A percentile compares a stretch with the other conserved stretches of the same genome.
These are phyloP conservation scores for Rusavskia elegans DNA, from an alignment of 495 filamentous ascomycete species.

Conservation along the genomic window DNA sequence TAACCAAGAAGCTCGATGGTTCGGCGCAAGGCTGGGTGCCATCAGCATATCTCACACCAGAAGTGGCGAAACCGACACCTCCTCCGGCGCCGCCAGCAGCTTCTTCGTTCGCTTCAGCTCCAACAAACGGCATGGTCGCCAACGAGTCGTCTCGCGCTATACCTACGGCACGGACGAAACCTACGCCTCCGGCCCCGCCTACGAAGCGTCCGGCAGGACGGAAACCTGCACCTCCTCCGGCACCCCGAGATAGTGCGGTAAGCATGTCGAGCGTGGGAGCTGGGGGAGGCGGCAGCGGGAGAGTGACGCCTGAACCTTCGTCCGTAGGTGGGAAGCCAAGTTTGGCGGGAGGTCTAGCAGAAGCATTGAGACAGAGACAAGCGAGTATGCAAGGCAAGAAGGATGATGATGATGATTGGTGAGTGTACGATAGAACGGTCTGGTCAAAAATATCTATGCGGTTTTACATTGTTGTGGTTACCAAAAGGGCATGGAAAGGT, in stretches of 20 bases:
- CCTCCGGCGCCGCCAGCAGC: slow-evolving; percentile 43
- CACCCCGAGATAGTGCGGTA: slow-evolving; percentile 54
- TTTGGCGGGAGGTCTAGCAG: slow-evolving; percentile 70
- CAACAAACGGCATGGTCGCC: slow-evolving; percentile 26
- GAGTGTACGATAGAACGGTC: neutral
- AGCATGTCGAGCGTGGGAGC: slow-evolving; percentile 57
- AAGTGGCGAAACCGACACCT: slow-evolving; percentile 33
- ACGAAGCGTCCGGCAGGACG: slow-evolving; percentile 70
- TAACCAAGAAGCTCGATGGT: slow-evolving; percentile 52
- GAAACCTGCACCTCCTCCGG: slow-evolving; percentile 46
- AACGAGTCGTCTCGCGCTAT: slow-evolving; percentile 11
- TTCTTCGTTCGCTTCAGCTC: slow-evolving; percentile 32
- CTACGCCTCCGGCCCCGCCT: slow-evolving; percentile 66
- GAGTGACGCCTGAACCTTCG: slow-evolving; percentile 48
- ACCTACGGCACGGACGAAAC: slow-evolving; percentile 46
- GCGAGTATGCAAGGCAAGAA: slow-evolving; percentile 50
- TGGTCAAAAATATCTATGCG: too few relatives aligned
- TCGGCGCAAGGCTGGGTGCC: slow-evolving; percentile 78
- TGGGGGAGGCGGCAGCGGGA: slow-evolving; percentile 37
- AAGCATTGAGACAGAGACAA: slow-evolving; percentile 62
- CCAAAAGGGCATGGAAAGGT: too few relatives aligned
- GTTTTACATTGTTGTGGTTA: too few relatives aligned
- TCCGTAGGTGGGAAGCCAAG: slow-evolving; percentile 34
- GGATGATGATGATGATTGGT: slow-evolving; percentile 40
- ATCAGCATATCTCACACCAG: slow-evolving; percentile 81